Percentiles rank a stretch among this genome's conserved stretches.
Conservation (phyloP, 495 filamentous ascomycete genomes). For the Aspergillus sclerotioniger region DNA sequence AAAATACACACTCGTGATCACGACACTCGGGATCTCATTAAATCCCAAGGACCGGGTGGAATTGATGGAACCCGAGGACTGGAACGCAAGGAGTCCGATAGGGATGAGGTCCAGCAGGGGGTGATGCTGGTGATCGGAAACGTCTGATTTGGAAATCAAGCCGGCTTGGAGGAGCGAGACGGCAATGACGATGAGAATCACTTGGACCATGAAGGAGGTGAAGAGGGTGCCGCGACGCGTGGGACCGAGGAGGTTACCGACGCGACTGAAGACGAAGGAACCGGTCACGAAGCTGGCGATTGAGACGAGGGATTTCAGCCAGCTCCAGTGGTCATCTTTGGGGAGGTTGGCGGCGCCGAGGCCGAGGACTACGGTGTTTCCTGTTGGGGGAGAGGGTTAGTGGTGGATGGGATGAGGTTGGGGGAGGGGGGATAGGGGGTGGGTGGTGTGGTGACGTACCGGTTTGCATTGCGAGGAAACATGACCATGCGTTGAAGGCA, state of each 20-base stretch:
- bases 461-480: conserved; percentile 65
- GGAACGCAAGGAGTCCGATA: conserved; percentile 65
- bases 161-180: conserved; percentile 54
- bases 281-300: conserved; percentile 55
- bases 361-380: conserved; percentile 67
- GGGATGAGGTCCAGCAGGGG: conserved; percentile 52
- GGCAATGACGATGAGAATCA: conserved; percentile 53
- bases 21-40: conserved; percentile 70
- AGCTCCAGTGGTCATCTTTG: conserved; percentile 52
- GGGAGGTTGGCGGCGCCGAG: conserved; percentile 56
- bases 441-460: conserved; percentile 31
- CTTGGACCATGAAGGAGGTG: conserved; percentile 57
- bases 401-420: not conserved
- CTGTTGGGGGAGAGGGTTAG: conserved; percentile 24
- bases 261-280: conserved; percentile 24
- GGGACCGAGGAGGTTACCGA: conserved; percentile 34
- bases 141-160: conserved; percentile 42
- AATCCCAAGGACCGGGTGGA: conserved; percentile 61
- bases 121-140: conserved; percentile 24
- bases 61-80: conserved; percentile 68
- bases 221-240: conserved; percentile 52
- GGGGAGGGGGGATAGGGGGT: not conserved
- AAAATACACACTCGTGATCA: conserved; percentile 68
- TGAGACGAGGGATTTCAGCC: conserved; percentile 61
- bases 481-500: conserved; percentile 60